Evolutionary conservation across 352 stramenopile genomes (phyloP).

Genomic region (Aphanomyces euteiches): DNA sequence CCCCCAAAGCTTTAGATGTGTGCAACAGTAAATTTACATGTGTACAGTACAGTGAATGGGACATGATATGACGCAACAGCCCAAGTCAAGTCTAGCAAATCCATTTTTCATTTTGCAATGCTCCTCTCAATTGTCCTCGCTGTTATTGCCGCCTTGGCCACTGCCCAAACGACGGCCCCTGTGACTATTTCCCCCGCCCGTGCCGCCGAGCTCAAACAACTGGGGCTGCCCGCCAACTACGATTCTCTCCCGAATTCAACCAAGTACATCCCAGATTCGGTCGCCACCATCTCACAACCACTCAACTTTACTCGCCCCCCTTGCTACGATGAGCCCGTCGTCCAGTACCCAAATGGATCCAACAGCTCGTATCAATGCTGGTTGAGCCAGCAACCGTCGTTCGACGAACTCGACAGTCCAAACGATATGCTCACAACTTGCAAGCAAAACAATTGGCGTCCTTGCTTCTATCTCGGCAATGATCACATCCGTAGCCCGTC

Average conservation of each 20-base stretch:
- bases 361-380: conserved; percentile 9
- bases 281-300: neutral
- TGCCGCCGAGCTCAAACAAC: conserved; percentile 30
- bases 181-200: neutral
- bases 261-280: neutral
- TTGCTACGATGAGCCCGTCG: neutral
- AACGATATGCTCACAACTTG: neutral
- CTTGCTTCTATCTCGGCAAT: neutral
- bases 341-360: conserved; percentile 6
- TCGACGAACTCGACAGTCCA: neutral
- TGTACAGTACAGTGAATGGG: too few relatives aligned
- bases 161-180: too few relatives aligned
- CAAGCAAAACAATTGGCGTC: neutral
- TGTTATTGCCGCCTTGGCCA: too few relatives aligned
- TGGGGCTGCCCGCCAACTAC: neutral
- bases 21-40: too few relatives aligned
- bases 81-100: too few relatives aligned
- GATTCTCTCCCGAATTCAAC: neutral
- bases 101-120: too few relatives aligned
- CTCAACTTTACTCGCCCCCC: neutral
- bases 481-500: neutral
- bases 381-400: neutral
- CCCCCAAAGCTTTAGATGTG: too few relatives aligned
- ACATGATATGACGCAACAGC: too few relatives aligned
- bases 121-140: too few relatives aligned